Base-by-base conservation (phyloP, 2,329 filamentous ascomycete species). In the Ilyonectria mors-panacis region DNA sequence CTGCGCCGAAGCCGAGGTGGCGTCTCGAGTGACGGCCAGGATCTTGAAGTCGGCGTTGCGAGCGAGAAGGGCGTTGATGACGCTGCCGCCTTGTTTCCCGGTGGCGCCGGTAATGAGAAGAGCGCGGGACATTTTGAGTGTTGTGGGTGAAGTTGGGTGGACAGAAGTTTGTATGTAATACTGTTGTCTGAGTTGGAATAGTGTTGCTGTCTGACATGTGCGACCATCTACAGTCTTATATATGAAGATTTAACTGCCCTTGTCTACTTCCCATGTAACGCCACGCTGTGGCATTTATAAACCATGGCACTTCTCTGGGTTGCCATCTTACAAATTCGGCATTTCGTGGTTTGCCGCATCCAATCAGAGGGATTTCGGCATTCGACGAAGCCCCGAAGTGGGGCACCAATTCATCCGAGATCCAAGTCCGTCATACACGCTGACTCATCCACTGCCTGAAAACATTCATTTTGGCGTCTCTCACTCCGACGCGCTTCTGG, bases 1-100 rank as follows among this genome's bases (percentile, higher is more conserved):
- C 73, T 88, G 81, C 0, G 89, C 87, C 2, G 83, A 83, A 1
- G 78, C 55, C 0, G 87, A 89, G n/a, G 78, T 75, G 0, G 84
- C 72, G 72, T 91, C 84, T 67, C 90, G 87, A 2, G 89, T 91
- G 23, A 92, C 81, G 7, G 89, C 90, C 17, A 90, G 82, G 59
- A 92, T 87, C 13, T 85, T 81, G 66, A 85, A 84, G 70, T 77
- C 67, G 53, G 78, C 70, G n/a, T 80, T 72, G 5, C 74, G 65
- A 23, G 73, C 71, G 21, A 80, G 44, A 8, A 82, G 71, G 12
- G 70, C 71, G 28, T 70, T 72, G 45, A 82, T 76, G 23, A 81
- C 74, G 30, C 80, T 78, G 21, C 80, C 76, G 30, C 80, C 80
- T 58, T 82, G 80, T 45, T 81, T 81, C 62, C 80, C 80, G 2